A percentile compares a stretch with the other conserved stretches of the same genome.
Conservation (phyloP, 1,139 yeast genomes). For the Kazachstania sp. region DNA sequence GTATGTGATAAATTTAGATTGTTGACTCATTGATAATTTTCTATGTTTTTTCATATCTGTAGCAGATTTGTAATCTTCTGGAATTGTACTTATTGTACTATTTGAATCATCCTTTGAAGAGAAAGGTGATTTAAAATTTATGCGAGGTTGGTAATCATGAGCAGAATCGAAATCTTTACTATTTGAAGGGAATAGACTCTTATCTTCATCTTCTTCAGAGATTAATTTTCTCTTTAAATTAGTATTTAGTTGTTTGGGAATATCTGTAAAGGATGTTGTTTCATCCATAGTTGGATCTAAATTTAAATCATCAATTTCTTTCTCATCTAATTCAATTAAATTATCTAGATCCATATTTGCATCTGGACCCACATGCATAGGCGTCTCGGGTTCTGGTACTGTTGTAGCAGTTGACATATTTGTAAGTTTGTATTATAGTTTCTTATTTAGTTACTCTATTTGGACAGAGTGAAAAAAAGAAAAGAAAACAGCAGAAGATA, state of each 20-base stretch:
- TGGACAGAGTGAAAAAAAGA: too few species aligned
- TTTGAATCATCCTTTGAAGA: slow-evolving; percentile 16
- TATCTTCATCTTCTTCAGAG: not conserved
- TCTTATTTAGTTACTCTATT: not conserved
- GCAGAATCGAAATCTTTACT: slow-evolving; percentile 18
- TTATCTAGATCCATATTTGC: slow-evolving; percentile 33
- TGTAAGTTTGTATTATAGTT: not conserved
- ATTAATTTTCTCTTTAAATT: not conserved
- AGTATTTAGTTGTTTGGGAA: not conserved
- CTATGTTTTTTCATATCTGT: slow-evolving; percentile 8
- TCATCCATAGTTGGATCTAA: slow-evolving; percentile 30
- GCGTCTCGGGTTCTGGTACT: slow-evolving; percentile 37
- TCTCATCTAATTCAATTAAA: slow-evolving; percentile 28
- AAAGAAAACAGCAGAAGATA: too few species aligned
- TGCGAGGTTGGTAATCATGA: slow-evolving; percentile 27
- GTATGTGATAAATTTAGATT: slow-evolving; percentile 51
- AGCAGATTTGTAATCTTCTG: not conserved
- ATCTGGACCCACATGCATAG: slow-evolving; percentile 41
- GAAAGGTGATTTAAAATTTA: slow-evolving; percentile 28
- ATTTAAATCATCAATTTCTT: slow-evolving; percentile 28
- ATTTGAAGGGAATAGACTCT: too few species aligned
- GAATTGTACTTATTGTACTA: not conserved
- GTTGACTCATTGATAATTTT: slow-evolving; percentile 40
- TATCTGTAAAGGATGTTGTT: slow-evolving; percentile 7
- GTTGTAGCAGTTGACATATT: not conserved